phyloP scores from a whole-genome alignment of 306 rosid species.

The Adenanthera pavonina region DNA sequence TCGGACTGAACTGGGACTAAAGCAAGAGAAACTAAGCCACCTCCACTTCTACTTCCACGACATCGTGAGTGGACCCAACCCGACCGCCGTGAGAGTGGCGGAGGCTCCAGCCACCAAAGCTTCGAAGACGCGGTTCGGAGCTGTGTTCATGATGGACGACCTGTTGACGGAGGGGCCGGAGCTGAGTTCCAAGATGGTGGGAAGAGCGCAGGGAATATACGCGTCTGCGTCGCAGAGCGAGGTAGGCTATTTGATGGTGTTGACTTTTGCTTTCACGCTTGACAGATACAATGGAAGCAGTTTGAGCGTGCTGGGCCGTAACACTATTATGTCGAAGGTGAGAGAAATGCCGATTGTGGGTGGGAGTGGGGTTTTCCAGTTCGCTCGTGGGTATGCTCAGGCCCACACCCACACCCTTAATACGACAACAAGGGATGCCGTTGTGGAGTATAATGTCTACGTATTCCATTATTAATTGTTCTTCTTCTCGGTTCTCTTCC shows the following conservation, averaged over 20 bases:
- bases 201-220: slow-evolving; percentile 72
- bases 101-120: slow-evolving; percentile 36
- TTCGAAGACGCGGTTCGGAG: slow-evolving; percentile 48
- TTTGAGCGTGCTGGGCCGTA: slow-evolving; percentile 69
- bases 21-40: slow-evolving; percentile 51
- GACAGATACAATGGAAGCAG: slow-evolving; percentile 68
- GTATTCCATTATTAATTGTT: slow-evolving; percentile 55
- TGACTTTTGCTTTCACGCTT: slow-evolving; percentile 58
- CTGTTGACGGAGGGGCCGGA: slow-evolving; percentile 58
- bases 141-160: slow-evolving; percentile 65
- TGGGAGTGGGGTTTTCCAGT: slow-evolving; percentile 70
- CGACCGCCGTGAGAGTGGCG: slow-evolving; percentile 55
- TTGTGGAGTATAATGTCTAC: slow-evolving; percentile 68
- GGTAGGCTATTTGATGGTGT: slow-evolving; percentile 53
- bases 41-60: slow-evolving; percentile 68
- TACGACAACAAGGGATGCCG: slow-evolving; percentile 35
- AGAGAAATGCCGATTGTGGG: slow-evolving; percentile 82
- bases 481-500: neutral
- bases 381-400: slow-evolving; percentile 68
- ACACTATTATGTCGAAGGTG: slow-evolving; percentile 37
- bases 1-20: slow-evolving; percentile 39
- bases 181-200: slow-evolving; percentile 45
- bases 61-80: slow-evolving; percentile 49
- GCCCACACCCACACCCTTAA: slow-evolving; percentile 45
- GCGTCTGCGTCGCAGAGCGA: slow-evolving; percentile 65